Conservation (phyloP, 1,139 yeast genomes). For the Eremothecium coryli region DNA sequence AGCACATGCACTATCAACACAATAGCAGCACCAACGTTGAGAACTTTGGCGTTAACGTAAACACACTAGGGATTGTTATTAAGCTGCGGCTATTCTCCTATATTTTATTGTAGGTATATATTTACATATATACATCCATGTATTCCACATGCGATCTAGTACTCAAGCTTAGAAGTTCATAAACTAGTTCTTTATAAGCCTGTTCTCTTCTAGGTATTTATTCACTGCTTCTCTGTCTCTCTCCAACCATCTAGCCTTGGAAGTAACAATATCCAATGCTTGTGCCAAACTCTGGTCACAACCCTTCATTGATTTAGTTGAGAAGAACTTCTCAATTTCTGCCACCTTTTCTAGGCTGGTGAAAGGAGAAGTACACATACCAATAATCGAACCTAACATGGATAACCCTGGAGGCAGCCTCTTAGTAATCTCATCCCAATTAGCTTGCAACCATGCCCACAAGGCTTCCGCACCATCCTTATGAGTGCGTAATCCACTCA, state of each 20-base stretch:
- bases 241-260: conserved; percentile 56
- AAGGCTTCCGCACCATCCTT: conserved; percentile 51
- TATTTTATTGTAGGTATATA: no score
- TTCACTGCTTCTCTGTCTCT: conserved; percentile 51
- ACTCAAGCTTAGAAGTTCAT: no score
- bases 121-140: no score
- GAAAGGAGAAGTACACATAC: conserved; percentile 53
- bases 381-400: conserved; percentile 67
- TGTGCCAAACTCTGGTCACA: conserved; percentile 67
- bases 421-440: conserved; percentile 61
- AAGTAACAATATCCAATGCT: conserved; percentile 54
- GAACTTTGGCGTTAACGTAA: no score
- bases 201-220: no score
- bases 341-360: conserved; percentile 51
- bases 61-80: no score
- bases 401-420: conserved; percentile 75
- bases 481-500: conserved; percentile 60
- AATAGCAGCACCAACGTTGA: no score
- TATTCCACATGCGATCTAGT: no score
- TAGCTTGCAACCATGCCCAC: conserved; percentile 69
- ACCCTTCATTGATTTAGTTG: conserved; percentile 55
- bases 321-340: conserved; percentile 52
- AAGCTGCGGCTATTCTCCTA: no score
- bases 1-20: no score
- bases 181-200: no score